Evolutionary conservation across 352 stramenopile species (phyloP).

Genomic region (Pythium pyrilobum): DNA sequence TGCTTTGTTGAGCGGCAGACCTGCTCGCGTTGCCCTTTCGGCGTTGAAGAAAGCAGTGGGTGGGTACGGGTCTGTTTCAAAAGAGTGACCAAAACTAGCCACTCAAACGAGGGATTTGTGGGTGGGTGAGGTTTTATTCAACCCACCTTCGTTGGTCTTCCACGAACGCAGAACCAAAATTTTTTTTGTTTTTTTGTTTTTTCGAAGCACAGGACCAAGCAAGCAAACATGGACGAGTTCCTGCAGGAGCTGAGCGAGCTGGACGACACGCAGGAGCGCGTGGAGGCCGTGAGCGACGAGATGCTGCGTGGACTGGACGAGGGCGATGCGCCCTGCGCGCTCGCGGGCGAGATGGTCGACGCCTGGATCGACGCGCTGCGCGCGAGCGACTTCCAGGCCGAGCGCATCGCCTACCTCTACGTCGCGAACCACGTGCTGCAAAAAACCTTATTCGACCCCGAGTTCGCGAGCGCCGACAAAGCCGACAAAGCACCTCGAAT

Average conservation of each 20-base stretch:
- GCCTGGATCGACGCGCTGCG: conserved; percentile 64
- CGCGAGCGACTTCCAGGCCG: conserved; percentile 69
- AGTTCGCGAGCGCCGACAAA: conserved; percentile 5
- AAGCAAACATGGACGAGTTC: conserved; percentile 60
- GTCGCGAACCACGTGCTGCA: conserved; percentile 83
- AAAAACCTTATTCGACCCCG: conserved; percentile 45
- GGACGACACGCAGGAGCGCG: conserved; percentile 79
- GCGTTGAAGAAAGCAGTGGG: background rate
- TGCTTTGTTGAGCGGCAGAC: no score
- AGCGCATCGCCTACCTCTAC: conserved; percentile 78
- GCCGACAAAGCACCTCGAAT: conserved; percentile 9
- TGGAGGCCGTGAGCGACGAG: conserved; percentile 73
- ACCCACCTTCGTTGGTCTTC: no score
- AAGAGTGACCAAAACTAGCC: conserved; percentile 7
- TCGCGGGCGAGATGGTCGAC: conserved; percentile 47
- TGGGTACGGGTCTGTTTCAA: background rate
- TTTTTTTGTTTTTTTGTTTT: no score
- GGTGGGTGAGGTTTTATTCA: conserved; percentile 9
- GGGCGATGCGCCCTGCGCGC: conserved; percentile 18
- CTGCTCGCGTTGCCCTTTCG: no score
- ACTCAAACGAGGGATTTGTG: background rate
- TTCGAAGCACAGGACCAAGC: background rate
- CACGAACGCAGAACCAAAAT: no score
- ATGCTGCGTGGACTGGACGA: conserved; percentile 46
- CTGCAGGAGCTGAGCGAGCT: conserved; percentile 65